Percentiles rank a stretch among this genome's conserved stretches.
phyloP scores from a whole-genome alignment of 257 asterid species.

The Primulina huaijiensis region DNA sequence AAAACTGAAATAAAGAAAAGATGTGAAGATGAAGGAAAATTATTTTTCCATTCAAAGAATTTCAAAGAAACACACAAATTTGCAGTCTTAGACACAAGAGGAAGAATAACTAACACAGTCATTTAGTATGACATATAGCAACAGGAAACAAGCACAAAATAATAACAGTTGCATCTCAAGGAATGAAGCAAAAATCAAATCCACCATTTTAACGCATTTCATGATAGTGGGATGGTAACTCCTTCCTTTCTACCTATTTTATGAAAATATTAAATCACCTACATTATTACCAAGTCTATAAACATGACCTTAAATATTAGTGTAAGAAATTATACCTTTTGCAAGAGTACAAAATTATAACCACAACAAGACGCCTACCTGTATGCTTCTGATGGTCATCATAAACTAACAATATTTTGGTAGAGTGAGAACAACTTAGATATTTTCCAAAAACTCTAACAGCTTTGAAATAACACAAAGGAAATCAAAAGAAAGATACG shows the following conservation, averaged over 20 bases:
- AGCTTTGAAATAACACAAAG: neutral
- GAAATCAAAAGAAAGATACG: conserved; percentile 8
- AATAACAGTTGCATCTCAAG: too few species aligned
- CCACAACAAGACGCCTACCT: neutral
- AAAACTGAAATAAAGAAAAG: too few species aligned
- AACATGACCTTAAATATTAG: conserved; percentile 4
- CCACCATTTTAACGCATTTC: too few species aligned
- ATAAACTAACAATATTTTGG: neutral
- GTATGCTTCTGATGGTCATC: conserved; percentile 1
- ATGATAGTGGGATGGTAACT: too few species aligned
- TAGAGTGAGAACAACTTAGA: neutral
- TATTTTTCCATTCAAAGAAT: neutral
- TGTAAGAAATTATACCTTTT: neutral
- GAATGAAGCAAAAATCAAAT: too few species aligned
- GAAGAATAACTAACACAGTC: neutral
- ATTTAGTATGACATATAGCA: too few species aligned
- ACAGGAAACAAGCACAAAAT: too few species aligned
- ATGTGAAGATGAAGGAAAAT: neutral
- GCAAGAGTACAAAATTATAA: conserved; percentile 10
- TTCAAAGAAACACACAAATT: conserved; percentile 3
- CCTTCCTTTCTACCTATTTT: too few species aligned
- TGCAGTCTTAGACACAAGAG: conserved; percentile 8
- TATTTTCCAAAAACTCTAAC: neutral
- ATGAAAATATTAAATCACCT: too few species aligned
- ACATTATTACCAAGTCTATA: neutral